Evolutionary conservation across 2,329 filamentous ascomycete species (phyloP).

Genomic region (Botrytis cinerea): DNA sequence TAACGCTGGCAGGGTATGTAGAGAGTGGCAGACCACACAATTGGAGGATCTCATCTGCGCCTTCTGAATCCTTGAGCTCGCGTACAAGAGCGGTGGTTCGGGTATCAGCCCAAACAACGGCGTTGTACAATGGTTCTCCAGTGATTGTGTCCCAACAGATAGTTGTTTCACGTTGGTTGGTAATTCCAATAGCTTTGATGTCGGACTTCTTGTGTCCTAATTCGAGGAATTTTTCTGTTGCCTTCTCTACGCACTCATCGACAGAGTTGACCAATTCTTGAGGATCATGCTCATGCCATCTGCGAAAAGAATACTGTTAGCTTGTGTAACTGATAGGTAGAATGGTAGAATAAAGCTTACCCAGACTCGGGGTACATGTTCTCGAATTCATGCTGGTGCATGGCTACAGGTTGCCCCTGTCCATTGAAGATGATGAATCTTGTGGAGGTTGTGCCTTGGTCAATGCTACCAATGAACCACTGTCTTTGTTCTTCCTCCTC

Average conservation of each 20-base stretch:
- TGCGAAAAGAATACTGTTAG: conserved; percentile 43
- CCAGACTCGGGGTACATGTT: conserved; percentile 84
- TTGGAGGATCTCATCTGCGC: conserved; percentile 65
- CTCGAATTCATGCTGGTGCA: conserved; percentile 83
- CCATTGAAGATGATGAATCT: conserved; percentile 89
- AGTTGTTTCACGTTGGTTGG: conserved; percentile 65
- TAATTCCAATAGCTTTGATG: conserved; percentile 76
- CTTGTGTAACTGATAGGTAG: background rate
- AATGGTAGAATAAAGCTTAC: conserved; percentile 52
- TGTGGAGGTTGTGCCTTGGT: conserved; percentile 87
- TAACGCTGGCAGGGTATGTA: conserved; percentile 78
- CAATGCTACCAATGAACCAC: conserved; percentile 82
- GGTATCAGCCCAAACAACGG: conserved; percentile 86
- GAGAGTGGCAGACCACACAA: conserved; percentile 77
- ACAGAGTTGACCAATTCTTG: conserved; percentile 72
- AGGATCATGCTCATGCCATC: conserved; percentile 85
- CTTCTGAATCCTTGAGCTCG: conserved; percentile 66
- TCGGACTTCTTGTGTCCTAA: conserved; percentile 66
- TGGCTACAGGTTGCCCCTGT: conserved; percentile 73
- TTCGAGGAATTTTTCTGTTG: conserved; percentile 67
- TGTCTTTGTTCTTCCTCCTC: conserved; percentile 43
- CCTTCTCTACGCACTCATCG: conserved; percentile 73
- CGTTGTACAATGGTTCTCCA: conserved; percentile 75
- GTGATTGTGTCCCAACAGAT: conserved; percentile 78
- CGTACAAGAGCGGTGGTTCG: conserved; percentile 70